Base-by-base conservation (phyloP, 805 yeast genomes). In the Cyberlindnera xylosilytica region DNA sequence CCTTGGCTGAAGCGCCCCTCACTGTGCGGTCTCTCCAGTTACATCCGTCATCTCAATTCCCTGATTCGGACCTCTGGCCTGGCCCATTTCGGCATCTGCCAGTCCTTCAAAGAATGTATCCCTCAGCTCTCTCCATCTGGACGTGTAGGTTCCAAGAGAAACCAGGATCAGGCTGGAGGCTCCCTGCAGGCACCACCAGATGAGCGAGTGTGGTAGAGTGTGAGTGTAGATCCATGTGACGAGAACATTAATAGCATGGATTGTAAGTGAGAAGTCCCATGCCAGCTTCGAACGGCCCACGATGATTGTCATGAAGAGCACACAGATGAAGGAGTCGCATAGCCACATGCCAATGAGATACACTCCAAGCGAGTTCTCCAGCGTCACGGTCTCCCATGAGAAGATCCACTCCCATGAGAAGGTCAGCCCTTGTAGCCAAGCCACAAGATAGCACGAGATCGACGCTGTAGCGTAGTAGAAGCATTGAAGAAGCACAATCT, bases 231-330 rank as follows among this genome's bases (percentile, higher is more conserved):
- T 46, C 79, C 87, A 80, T 0, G 80, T 87, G 3, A 87, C 79
- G 3, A 80, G 39, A 19, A 91, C 63, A 64, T 91, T 83, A 38
- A 93, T 74, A 18, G 84, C 78, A 62, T 93, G 97, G 13, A 91
- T 78, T 0, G 99, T 93, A n/a, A 91, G 58, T 10, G 96, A 97
- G 67, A 93, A 91, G 64, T 91, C 99, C 85, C 96, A 85, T 0
- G 97, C 98, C 38, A 91, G 68, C 61, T 91, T 93, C 32, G 96
- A 85, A 44, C 98, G 71, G 0, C 98, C 97, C 11, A 91, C 96
- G 20, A 91, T 80, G 2, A 90, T 64, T 1, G 95, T 87, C 57
- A 91, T 80, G 58, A 87, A 88, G 10, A 87, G 62, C 1, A 89
- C 96, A 52, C 95, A 83, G 31, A 93, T 68, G 34, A 93, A 70